Evolutionary conservation across 2,329 filamentous ascomycete species (phyloP).

Genomic region (Aquanectria penicillioides): DNA sequence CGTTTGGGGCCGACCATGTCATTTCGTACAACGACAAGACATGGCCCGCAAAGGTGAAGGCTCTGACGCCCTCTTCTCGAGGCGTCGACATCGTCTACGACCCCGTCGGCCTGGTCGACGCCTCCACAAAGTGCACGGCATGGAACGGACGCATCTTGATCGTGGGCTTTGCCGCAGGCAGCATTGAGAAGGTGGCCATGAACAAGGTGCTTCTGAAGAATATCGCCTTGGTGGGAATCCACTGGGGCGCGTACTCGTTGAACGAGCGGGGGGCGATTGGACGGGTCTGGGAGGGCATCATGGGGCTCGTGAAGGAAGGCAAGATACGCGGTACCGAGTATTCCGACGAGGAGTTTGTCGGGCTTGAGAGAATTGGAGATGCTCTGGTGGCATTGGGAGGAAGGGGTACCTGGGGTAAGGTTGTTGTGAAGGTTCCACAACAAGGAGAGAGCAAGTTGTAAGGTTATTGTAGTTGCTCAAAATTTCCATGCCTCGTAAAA

Average conservation of each 20-base stretch:
- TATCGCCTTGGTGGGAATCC: conserved; percentile 86
- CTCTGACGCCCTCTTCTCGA: conserved; percentile 75
- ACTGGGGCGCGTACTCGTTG: conserved; percentile 87
- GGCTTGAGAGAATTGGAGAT: conserved; percentile 80
- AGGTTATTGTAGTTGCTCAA: conserved; percentile 15
- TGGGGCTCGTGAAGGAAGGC: conserved; percentile 77
- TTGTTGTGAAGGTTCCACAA: conserved; percentile 86
- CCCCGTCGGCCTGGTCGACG: conserved; percentile 89
- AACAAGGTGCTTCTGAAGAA: conserved; percentile 96
- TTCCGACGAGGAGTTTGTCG: conserved; percentile 82
- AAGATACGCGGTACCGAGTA: conserved; percentile 87
- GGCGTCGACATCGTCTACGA: conserved; percentile 96
- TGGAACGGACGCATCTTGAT: conserved; percentile 93
- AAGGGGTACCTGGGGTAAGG: conserved; percentile 94
- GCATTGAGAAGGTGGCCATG: conserved; percentile 90
- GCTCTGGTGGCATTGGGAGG: conserved; percentile 82
- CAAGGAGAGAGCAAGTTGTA: conserved; percentile 67
- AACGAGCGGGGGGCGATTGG: conserved; percentile 77
- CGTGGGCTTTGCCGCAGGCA: conserved; percentile 80
- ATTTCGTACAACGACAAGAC: conserved; percentile 77
- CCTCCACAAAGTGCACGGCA: conserved; percentile 88
- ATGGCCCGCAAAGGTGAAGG: conserved; percentile 77
- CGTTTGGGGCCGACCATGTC: conserved; percentile 86
- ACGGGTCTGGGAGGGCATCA: conserved; percentile 84
- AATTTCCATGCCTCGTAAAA: no score